Evolutionary conservation across 2,329 filamentous ascomycete species (phyloP).

Genomic region (Apiospora saccharicola): DNA sequence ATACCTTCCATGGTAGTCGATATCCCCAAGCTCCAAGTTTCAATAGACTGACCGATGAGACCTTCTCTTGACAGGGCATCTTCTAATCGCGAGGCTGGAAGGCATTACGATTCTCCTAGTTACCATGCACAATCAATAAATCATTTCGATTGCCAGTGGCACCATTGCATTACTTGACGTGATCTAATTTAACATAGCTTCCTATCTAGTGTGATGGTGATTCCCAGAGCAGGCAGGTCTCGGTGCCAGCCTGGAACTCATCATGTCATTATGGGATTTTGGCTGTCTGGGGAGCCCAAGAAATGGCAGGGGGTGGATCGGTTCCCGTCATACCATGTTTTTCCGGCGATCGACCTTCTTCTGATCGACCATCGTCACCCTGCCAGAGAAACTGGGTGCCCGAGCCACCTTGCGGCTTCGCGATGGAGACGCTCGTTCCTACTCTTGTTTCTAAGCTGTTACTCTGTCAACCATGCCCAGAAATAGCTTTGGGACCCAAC

Average conservation of each 20-base stretch:
- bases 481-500: constrained; percentile 1
- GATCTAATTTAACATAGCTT: constrained; percentile 3
- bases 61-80: not conserved
- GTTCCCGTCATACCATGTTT: constrained; percentile 17
- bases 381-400: constrained; percentile 34
- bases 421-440: constrained; percentile 16
- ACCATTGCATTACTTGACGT: not conserved
- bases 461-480: constrained; percentile 1
- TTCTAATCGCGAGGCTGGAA: constrained; percentile 12
- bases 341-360: constrained; percentile 20
- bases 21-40: constrained; percentile 6
- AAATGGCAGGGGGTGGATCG: constrained; percentile 17
- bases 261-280: constrained; percentile 12
- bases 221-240: not conserved
- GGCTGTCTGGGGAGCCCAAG: not conserved
- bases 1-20: not conserved
- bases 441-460: not conserved
- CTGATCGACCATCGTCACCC: constrained; percentile 34
- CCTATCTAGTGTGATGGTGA: not conserved
- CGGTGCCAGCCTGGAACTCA: not conserved
- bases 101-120: not conserved
- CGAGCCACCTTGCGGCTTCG: constrained; percentile 19
- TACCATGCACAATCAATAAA: not conserved
- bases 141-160: not conserved
- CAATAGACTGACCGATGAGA: not conserved